Evolutionary conservation across 2,329 filamentous ascomycete genomes (phyloP), one percentile per base, ranked within the genome.

Genomic region (Venturiaceae sp.): DNA sequence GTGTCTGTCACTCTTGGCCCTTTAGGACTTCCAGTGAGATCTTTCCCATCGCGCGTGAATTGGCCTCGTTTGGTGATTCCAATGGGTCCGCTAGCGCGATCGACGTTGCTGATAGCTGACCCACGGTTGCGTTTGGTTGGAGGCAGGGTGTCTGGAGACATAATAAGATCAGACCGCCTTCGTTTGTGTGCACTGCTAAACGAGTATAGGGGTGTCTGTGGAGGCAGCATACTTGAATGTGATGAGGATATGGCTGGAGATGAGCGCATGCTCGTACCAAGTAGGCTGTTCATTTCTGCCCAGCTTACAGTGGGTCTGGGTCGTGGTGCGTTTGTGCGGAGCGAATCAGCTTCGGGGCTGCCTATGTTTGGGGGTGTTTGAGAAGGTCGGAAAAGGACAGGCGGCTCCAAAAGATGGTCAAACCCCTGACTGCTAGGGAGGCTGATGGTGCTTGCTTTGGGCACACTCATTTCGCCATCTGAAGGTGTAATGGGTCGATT

Each of bases 1-100:
- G 53, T 14, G 8, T n/a, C 13, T 36, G 52, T 8, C 28, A 14
- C 26, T 16, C 21, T 32, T 19, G 44, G 23, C 19, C 9, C 14
- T 26, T 50, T 13, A n/a, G n/a, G 9, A 30, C 9, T 23, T 44
- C 14, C 39, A 23, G 8, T 21, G 6, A 21, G 13, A 9, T 5
- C 3, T 5, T 44, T 3, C 26, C 19, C 7, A 23, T 44, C 39
- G 26, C 7, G 39, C 14, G 11, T 16, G 26, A 21, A 44, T n/a
- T n/a, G n/a, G n/a, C n/a, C n/a, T 30, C 19, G 4, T 50, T 26
- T 19, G 39, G 19, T 9, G 26, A 54, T 52, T 56, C 54, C 3
- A 61, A 64, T 39, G 65, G 68, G 1, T 64, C 47, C 3, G 54
- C 66, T 26, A 64, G 56, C 33, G 64, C 64, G 19, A 9, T 9